A percentile compares a stretch with the other conserved stretches of the same genome.
Evolutionary conservation across 495 filamentous ascomycete species (phyloP).

Genomic region (Thozetella sp.): DNA sequence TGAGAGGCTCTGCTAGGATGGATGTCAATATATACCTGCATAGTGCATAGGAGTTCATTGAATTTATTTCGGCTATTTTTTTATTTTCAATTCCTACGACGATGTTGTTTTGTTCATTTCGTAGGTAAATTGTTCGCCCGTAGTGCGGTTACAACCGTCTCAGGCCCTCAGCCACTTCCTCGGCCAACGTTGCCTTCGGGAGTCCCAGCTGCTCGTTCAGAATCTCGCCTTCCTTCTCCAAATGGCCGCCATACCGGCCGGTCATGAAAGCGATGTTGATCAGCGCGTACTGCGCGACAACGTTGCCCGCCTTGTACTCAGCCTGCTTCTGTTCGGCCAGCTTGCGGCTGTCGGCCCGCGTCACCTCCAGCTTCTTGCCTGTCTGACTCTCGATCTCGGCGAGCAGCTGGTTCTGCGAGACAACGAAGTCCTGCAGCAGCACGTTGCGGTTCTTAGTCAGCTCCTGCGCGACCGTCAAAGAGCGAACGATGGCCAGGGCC

Average conservation of each 20-base stretch:
- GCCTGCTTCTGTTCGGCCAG: conserved; percentile 20
- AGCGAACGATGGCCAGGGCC: conserved; percentile 30
- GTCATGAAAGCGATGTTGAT: conserved; percentile 26
- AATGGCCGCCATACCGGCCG: conserved; percentile 20
- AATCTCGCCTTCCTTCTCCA: conserved; percentile 26
- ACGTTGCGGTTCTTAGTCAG: conserved; percentile 41
- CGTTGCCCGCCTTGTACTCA: conserved; percentile 14
- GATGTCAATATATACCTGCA: too few species aligned
- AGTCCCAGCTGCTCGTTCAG: conserved; percentile 22
- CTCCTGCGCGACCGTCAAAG: conserved; percentile 28
- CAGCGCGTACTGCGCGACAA: conserved; percentile 13
- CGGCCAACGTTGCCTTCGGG: conserved; percentile 16
- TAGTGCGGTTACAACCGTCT: neutral
- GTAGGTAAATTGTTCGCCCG: too few species aligned
- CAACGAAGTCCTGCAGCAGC: conserved; percentile 35
- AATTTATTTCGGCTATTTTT: too few species aligned
- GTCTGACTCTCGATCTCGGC: conserved; percentile 28
- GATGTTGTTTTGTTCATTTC: neutral
- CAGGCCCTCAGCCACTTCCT: conserved; percentile 5
- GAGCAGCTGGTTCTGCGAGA: conserved; percentile 41
- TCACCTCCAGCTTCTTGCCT: conserved; percentile 26
- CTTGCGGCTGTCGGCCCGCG: conserved; percentile 15
- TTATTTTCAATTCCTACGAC: too few species aligned
- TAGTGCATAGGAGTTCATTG: too few species aligned
- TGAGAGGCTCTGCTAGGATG: conserved; percentile 2